A percentile compares a stretch with the other conserved stretches of the same genome.
These are phyloP conservation scores for Talaromyces marneffei DNA, from an alignment of 2,329 filamentous ascomycete genomes.

Conservation along the genomic window DNA sequence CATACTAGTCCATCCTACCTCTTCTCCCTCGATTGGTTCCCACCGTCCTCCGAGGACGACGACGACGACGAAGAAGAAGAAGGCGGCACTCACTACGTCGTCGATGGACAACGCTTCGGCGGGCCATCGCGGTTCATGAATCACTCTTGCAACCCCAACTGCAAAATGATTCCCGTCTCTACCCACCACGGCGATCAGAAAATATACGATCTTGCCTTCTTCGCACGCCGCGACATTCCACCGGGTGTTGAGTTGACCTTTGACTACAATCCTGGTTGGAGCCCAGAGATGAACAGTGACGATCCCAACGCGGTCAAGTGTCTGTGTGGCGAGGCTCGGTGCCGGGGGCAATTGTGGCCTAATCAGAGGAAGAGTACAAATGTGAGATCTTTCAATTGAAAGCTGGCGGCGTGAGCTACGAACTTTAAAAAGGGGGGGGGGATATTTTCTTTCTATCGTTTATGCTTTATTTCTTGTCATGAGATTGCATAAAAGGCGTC, in stretches of 20 bases:
- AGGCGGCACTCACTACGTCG: slow-evolving; percentile 29
- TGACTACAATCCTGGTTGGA: slow-evolving; percentile 39
- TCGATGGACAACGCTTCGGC: slow-evolving; percentile 41
- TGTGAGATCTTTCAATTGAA: not conserved
- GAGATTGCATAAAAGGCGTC: not conserved
- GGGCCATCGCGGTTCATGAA: slow-evolving; percentile 44
- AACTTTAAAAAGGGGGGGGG: not conserved
- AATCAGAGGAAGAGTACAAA: slow-evolving; percentile 31
- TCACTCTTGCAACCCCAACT: slow-evolving; percentile 46
- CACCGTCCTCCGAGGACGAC: slow-evolving; percentile 6
- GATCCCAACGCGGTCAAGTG: slow-evolving; percentile 39
- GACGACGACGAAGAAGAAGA: slow-evolving; percentile 30
- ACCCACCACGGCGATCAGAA: slow-evolving; percentile 35
- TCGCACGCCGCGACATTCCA: slow-evolving; percentile 39
- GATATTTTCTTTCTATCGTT: not conserved
- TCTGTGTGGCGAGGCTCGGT: slow-evolving; percentile 40
- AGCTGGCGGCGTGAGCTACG: too few relatives aligned
- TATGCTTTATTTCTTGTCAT: not conserved
- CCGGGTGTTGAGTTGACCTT: slow-evolving; percentile 42
- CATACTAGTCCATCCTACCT: slow-evolving; percentile 35
- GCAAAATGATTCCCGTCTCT: slow-evolving; percentile 39
- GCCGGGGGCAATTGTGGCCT: slow-evolving; percentile 42
- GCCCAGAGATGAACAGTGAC: slow-evolving; percentile 16
- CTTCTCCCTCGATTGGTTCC: slow-evolving; percentile 38
- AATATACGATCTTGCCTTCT: slow-evolving; percentile 45